Conservation (phyloP, 257 asterid genomes). For the Solanum bukasovii region DNA sequence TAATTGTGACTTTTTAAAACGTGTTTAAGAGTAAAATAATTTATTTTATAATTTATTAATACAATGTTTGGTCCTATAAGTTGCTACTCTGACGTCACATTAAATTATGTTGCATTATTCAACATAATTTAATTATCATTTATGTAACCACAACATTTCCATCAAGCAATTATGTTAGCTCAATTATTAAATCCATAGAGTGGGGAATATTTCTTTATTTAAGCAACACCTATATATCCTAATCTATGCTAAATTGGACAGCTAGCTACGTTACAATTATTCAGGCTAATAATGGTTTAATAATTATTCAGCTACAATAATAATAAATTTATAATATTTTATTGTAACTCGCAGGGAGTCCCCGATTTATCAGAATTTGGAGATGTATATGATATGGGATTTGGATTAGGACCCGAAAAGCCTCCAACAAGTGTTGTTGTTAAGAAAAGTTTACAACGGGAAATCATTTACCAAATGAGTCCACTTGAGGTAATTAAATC, state of each 20-base stretch:
- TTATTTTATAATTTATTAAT: neutral
- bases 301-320: neutral
- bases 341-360: slow-evolving; percentile 32
- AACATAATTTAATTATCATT: neutral
- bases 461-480: slow-evolving; percentile 41
- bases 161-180: neutral
- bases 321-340: neutral
- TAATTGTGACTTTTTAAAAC: neutral
- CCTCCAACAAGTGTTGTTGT: slow-evolving; percentile 46
- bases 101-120: neutral
- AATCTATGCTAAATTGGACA: neutral
- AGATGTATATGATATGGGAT: slow-evolving; percentile 37
- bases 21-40: neutral
- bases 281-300: neutral
- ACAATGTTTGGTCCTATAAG: neutral
- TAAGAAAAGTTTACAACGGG: slow-evolving; percentile 40
- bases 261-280: neutral
- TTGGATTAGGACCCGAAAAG: slow-evolving; percentile 43
- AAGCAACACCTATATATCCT: neutral
- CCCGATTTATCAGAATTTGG: slow-evolving; percentile 58
- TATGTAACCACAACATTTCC: neutral
- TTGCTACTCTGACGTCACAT: neutral
- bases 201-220: neutral
- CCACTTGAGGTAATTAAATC: slow-evolving; percentile 49
- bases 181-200: neutral